These are phyloP conservation scores for Saccharomycopsis fodiens DNA, from an alignment of 805 yeast species.

Conservation along the genomic window DNA sequence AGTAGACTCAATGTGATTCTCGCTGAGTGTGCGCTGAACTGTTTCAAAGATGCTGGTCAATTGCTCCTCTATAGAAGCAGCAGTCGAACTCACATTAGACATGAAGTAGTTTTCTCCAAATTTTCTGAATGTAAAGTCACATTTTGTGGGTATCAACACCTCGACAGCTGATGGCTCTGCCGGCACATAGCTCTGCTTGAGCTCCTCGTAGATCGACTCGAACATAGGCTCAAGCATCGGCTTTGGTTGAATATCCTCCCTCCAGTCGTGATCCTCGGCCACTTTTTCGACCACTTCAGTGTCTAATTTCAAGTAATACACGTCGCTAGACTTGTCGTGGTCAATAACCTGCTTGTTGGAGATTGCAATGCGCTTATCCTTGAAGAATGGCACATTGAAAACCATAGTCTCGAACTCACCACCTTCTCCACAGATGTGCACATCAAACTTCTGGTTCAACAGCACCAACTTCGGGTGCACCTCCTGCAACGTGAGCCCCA, in stretches of 20 bases:
- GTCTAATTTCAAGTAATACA: slow-evolving; percentile 50
- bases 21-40: slow-evolving; percentile 30
- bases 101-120: slow-evolving; percentile 28
- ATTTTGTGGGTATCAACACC: background rate
- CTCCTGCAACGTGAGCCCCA: slow-evolving; percentile 61
- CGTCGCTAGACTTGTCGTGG: slow-evolving; percentile 53
- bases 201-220: slow-evolving; percentile 26
- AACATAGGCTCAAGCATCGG: slow-evolving; percentile 24
- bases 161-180: slow-evolving; percentile 18
- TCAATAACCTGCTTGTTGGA: slow-evolving; percentile 33
- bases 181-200: background rate
- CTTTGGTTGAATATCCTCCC: background rate
- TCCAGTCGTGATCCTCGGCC: slow-evolving; percentile 20
- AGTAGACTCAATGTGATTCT: slow-evolving; percentile 23
- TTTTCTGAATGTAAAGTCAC: background rate
- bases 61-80: slow-evolving; percentile 35
- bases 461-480: slow-evolving; percentile 49
- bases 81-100: slow-evolving; percentile 35
- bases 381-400: slow-evolving; percentile 82
- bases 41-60: slow-evolving; percentile 40
- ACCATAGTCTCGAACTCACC: slow-evolving; percentile 96
- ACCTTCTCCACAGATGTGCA: slow-evolving; percentile 97
- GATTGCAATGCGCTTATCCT: slow-evolving; percentile 40
- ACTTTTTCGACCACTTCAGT: slow-evolving; percentile 30
- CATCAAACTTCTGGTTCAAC: slow-evolving; percentile 61